Base-by-base conservation (phyloP, 495 filamentous ascomycete genomes). In the Darksidea phi region DNA sequence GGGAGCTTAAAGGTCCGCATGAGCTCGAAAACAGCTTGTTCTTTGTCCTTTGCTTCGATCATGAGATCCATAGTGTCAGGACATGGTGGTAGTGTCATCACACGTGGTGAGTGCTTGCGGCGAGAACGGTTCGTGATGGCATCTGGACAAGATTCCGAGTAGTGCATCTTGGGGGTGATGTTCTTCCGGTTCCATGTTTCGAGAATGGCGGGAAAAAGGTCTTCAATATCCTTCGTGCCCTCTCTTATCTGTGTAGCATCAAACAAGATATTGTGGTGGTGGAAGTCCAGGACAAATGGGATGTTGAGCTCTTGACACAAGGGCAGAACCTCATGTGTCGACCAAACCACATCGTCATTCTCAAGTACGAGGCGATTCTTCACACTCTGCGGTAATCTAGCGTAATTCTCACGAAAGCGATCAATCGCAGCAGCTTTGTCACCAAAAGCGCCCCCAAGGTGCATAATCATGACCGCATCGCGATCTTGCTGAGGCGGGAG, bases 21-120 rank as follows among this genome's bases (percentile, higher is more conserved):
- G 13, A 97, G 79, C 63, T 96, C 91, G 68, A 97, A 96, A 0
- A 96, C 91, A 0, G 94, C 91, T 72, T 97, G 94, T 73, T 98
- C 94, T 73, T 97, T 98, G 68, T 96, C 92, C 68, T 97, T 98
- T 17, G 94, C 94, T 76, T 98, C 94, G 58, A 97, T 96, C 94
- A 97, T 98, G 12, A 97, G 78, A 70, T 96, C 94, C 87, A 95
- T 93, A 6, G 84, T 84, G 5, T 82, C 76, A 1, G 84, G 76
- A 65, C 91, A 96, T 0, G 93, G 93, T 12, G 93, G 93, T 15
- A 98, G 73, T 0, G 84, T 88, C 32, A 76, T 72, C 2, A 94
- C 89, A 6, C 92, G 80, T 0, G 88, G 84, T 46, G 84, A 88
- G 68, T 97, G 93, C 72, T 95, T 96, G 36, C 92, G 78, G 15